These are phyloP conservation scores for Heimioporus sp. DNA, from an alignment of 768 basidiomycete species.

Conservation along the genomic window DNA sequence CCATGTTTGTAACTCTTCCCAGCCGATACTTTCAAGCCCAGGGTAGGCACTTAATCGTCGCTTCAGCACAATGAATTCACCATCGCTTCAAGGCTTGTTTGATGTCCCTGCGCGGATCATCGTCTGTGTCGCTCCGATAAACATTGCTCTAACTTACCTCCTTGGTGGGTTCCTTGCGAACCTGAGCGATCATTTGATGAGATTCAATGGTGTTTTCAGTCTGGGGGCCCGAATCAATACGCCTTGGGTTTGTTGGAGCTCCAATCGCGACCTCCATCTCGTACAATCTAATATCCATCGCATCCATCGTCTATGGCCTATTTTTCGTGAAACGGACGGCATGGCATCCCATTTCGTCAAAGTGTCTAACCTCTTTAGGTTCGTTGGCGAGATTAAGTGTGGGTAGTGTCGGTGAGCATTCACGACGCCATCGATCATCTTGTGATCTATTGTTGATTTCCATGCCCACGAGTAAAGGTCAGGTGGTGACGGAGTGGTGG, in stretches of 20 bases:
- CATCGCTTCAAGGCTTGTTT: constrained; percentile 62
- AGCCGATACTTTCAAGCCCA: constrained; percentile 70
- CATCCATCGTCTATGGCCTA: constrained; percentile 61
- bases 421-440: not conserved
- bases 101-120: too few relatives aligned
- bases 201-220: constrained; percentile 69
- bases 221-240: constrained; percentile 80
- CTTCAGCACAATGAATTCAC: not conserved
- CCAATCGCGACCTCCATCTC: constrained; percentile 86
- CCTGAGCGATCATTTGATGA: not conserved
- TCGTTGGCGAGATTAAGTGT: constrained; percentile 73
- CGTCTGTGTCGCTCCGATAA: too few relatives aligned
- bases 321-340: constrained; percentile 68
- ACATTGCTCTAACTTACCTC: too few relatives aligned
- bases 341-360: constrained; percentile 75
- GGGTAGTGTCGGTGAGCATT: constrained; percentile 64
- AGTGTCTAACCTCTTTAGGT: constrained; percentile 65
- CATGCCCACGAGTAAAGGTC: constrained; percentile 38
- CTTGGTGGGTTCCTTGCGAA: constrained; percentile 49
- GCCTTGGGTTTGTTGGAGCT: constrained; percentile 89
- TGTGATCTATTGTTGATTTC: not conserved
- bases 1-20: constrained; percentile 47
- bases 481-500: constrained; percentile 94
- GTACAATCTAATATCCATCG: constrained; percentile 74
- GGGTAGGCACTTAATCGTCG: constrained; percentile 50